These are phyloP conservation scores for Euphorbia pulcherrima DNA, from an alignment of 345 rosid species.

Conservation along the genomic window DNA sequence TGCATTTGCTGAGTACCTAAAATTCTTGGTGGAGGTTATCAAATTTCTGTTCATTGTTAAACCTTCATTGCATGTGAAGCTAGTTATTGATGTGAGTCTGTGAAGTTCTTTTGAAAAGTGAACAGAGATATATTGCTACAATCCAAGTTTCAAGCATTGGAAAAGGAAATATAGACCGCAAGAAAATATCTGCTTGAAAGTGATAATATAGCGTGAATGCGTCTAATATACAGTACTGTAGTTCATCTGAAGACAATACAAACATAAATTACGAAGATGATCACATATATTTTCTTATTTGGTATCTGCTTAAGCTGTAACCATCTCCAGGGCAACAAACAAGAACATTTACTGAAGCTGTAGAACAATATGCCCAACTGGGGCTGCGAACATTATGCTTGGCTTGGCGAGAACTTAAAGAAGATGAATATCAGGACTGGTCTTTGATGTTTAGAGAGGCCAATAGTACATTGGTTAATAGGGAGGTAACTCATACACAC, in stretches of 20 bases:
- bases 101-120: background rate
- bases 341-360: slow-evolving; percentile 72
- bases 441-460: slow-evolving; percentile 87
- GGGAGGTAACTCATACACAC: slow-evolving; percentile 66
- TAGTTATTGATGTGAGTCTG: background rate
- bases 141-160: background rate
- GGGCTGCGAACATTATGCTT: slow-evolving; percentile 92
- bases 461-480: slow-evolving; percentile 82
- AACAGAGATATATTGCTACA: background rate
- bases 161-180: background rate
- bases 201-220: background rate
- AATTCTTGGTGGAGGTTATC: background rate
- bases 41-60: background rate
- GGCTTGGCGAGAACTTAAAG: slow-evolving; percentile 90
- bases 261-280: background rate
- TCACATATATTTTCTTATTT: background rate
- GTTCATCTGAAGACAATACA: background rate
- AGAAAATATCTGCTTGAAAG: background rate
- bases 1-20: background rate
- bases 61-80: background rate
- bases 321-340: slow-evolving; percentile 76
- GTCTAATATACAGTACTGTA: background rate
- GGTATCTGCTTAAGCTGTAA: slow-evolving; percentile 13
- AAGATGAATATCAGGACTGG: slow-evolving; percentile 84
- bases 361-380: slow-evolving; percentile 83